These are phyloP conservation scores for Filosporella fistucella DNA, from an alignment of 495 filamentous ascomycete genomes.

Conservation along the genomic window DNA sequence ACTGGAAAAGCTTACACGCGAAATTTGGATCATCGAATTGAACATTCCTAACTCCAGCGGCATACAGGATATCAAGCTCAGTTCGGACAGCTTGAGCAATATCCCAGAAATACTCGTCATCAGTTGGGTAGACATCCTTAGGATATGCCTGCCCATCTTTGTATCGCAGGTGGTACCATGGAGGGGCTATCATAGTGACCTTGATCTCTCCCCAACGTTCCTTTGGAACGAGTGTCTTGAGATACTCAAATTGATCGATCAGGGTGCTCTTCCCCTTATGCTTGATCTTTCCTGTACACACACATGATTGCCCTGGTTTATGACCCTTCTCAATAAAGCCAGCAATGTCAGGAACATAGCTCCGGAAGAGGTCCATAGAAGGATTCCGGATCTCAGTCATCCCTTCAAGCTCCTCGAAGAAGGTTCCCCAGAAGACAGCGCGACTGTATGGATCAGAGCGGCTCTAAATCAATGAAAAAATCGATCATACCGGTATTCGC, in stretches of 20 bases:
- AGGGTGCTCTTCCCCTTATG: constrained; percentile 56
- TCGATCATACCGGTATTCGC: constrained; percentile 60
- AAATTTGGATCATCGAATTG: constrained; percentile 77
- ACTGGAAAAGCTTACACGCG: constrained; percentile 52
- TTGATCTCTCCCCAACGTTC: constrained; percentile 64
- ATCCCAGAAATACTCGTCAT: constrained; percentile 70
- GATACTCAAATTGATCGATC: constrained; percentile 62
- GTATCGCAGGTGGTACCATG: constrained; percentile 74
- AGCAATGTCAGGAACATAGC: constrained; percentile 76
- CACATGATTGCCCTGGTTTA: constrained; percentile 64
- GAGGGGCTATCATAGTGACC: constrained; percentile 68
- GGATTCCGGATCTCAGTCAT: constrained; percentile 60
- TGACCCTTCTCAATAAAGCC: constrained; percentile 62
- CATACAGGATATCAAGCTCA: constrained; percentile 63
- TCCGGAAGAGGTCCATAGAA: constrained; percentile 58
- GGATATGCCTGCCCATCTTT: constrained; percentile 66
- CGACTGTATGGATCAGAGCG: constrained; percentile 8
- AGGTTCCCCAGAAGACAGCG: constrained; percentile 16
- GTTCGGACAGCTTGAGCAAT: constrained; percentile 69
- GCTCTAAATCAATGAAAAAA: neutral
- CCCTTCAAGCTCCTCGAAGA: constrained; percentile 74
- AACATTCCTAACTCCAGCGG: constrained; percentile 64
- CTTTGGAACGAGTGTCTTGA: constrained; percentile 56
- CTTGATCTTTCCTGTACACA: constrained; percentile 65
- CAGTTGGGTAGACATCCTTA: constrained; percentile 57